Conservation (phyloP, 768 basidiomycete species). For the Asterophora parasitica region DNA sequence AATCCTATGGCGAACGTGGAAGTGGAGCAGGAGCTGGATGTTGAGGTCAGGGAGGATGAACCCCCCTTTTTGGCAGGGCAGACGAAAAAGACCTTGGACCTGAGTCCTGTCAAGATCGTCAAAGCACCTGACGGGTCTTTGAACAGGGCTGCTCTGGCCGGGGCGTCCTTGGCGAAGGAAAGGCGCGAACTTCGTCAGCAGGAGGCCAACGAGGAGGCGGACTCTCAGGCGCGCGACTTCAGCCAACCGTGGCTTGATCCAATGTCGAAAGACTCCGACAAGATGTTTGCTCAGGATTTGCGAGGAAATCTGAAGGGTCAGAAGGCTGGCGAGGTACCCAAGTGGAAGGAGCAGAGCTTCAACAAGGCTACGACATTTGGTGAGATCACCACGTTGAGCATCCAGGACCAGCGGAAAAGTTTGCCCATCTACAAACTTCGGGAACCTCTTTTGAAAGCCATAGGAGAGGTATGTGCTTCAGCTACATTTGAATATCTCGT, state of each 20-base stretch:
- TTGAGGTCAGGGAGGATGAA: conserved; percentile 96
- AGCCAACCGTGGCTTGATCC: conserved; percentile 97
- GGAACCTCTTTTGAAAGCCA: conserved; percentile 84
- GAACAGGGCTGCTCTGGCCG: conserved; percentile 92
- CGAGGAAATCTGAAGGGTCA: conserved; percentile 78
- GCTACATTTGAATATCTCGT: conserved; percentile 10
- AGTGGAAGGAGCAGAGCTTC: conserved; percentile 89
- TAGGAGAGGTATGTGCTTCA: conserved; percentile 64
- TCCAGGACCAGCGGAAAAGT: conserved; percentile 89
- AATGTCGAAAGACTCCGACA: conserved; percentile 86
- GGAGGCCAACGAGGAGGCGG: conserved; percentile 90
- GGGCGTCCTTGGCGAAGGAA: conserved; percentile 92
- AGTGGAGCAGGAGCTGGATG: conserved; percentile 94
- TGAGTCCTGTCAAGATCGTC: conserved; percentile 96
- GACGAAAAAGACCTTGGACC: conserved; percentile 90
- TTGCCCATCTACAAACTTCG: conserved; percentile 95
- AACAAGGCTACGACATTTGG: conserved; percentile 97
- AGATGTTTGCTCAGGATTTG: conserved; percentile 90
- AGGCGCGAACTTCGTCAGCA: conserved; percentile 91
- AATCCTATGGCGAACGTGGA: conserved; percentile 77
- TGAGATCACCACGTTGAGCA: conserved; percentile 83
- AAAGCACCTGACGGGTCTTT: conserved; percentile 98
- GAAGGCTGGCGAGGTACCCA: conserved; percentile 75
- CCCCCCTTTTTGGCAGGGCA: conserved; percentile 95
- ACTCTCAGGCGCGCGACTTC: conserved; percentile 92